These are phyloP conservation scores for Annulohypoxylon truncatum DNA, from an alignment of 2,329 filamentous ascomycete species.

Conservation along the genomic window DNA sequence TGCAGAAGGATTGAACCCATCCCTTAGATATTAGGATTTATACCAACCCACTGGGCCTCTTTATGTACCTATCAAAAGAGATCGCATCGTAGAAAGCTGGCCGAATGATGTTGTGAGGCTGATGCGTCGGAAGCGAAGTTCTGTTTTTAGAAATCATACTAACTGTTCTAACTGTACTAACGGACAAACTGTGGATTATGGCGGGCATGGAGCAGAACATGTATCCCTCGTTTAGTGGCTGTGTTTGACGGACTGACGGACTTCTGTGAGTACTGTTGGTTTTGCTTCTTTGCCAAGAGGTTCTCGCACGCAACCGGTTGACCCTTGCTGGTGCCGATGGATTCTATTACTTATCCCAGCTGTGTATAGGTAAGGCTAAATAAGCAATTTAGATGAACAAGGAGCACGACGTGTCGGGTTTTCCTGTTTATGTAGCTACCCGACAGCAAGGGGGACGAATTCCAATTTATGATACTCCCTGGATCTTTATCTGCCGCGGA, in stretches of 20 bases:
- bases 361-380: neutral
- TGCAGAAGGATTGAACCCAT: neutral
- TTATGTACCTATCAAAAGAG: neutral
- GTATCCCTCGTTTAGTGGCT: constrained; percentile 18
- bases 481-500: neutral
- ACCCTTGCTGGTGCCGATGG: constrained; percentile 11
- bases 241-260: neutral
- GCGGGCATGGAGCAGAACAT: constrained; percentile 6
- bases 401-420: neutral
- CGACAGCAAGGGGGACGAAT: neutral
- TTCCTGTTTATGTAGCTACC: neutral
- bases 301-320: neutral
- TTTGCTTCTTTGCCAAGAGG: constrained; percentile 2
- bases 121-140: constrained; percentile 9
- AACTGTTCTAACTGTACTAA: constrained; percentile 17
- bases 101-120: constrained; percentile 11
- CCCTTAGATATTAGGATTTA: neutral
- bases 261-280: neutral
- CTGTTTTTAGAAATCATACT: constrained; percentile 30
- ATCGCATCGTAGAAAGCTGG: neutral
- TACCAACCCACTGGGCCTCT: neutral
- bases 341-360: neutral
- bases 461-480: neutral
- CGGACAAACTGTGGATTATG: neutral
- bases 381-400: neutral